Percentiles rank a stretch among this genome's conserved stretches.
These are phyloP conservation scores for Platismatia glauca DNA, from an alignment of 495 filamentous ascomycete genomes.

Conservation along the genomic window DNA sequence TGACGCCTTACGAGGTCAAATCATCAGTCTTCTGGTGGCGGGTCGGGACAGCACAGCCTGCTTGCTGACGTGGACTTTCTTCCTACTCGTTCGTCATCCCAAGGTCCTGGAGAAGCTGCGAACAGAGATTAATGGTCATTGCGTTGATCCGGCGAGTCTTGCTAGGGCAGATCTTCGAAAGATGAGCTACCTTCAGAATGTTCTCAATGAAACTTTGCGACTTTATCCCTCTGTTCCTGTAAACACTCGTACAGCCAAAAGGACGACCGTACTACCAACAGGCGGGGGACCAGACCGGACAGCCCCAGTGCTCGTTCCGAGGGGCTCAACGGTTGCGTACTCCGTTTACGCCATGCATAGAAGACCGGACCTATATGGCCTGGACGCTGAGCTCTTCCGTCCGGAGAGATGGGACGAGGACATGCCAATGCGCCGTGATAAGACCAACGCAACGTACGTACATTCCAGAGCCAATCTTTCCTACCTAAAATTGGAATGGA, in stretches of 20 bases:
- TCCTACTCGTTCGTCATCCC: conserved; percentile 29
- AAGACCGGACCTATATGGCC: conserved; percentile 41
- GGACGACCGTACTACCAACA: conserved; percentile 38
- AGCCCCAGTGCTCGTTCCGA: conserved; percentile 30
- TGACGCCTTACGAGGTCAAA: conserved; percentile 49
- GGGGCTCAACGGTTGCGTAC: conserved; percentile 34
- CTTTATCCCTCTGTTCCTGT: conserved; percentile 17
- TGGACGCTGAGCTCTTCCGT: conserved; percentile 41
- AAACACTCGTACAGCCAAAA: conserved; percentile 11
- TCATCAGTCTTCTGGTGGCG: conserved; percentile 56
- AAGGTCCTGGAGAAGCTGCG: conserved; percentile 27
- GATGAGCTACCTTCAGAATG: conserved; percentile 29
- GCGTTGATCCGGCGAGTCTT: conserved; percentile 7
- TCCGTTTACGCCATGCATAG: conserved; percentile 40
- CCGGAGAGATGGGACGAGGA: conserved; percentile 52
- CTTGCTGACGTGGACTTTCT: conserved; percentile 47
- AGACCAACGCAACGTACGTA: too few relatives aligned
- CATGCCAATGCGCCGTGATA: too few relatives aligned
- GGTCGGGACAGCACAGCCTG: conserved; percentile 53
- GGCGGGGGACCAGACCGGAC: conserved; percentile 44
- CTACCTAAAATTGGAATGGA: too few relatives aligned
- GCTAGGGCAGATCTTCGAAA: conserved; percentile 20
- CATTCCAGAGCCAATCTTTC: too few relatives aligned
- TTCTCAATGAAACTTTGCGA: conserved; percentile 29
- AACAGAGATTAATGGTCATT: conserved; percentile 19